These are phyloP conservation scores for Blastomyces gilchristii DNA, from an alignment of 2,329 filamentous ascomycete genomes.

Conservation along the genomic window DNA sequence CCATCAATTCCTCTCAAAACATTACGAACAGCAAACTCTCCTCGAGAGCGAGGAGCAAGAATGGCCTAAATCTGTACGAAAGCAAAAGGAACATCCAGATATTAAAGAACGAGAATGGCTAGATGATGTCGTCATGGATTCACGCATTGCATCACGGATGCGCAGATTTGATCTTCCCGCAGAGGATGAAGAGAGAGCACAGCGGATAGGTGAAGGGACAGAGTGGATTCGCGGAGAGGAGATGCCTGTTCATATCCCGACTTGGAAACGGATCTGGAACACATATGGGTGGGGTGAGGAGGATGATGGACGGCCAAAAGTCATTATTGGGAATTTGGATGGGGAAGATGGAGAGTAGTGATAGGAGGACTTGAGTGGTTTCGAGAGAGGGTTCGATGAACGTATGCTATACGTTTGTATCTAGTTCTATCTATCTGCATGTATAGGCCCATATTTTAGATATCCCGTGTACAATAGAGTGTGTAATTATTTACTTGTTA, in stretches of 20 bases:
- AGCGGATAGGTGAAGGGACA: conserved; percentile 52
- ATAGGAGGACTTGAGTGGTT: neutral
- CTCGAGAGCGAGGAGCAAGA: conserved; percentile 64
- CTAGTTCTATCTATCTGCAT: neutral
- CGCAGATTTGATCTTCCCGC: conserved; percentile 59
- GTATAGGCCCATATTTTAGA: neutral
- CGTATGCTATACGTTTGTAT: neutral
- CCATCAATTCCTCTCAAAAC: conserved; percentile 24
- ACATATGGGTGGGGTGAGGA: conserved; percentile 34
- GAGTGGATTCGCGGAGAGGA: conserved; percentile 60
- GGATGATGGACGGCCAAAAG: conserved; percentile 31
- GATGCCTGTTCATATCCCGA: conserved; percentile 25
- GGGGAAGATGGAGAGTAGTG: conserved; percentile 21
- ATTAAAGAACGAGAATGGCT: conserved; percentile 64
- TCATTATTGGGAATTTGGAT: conserved; percentile 33
- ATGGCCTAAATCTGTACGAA: conserved; percentile 73
- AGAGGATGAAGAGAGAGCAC: conserved; percentile 60
- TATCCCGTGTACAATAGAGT: conserved; percentile 4
- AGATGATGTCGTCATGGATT: conserved; percentile 63
- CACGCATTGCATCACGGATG: conserved; percentile 69
- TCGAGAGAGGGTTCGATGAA: neutral
- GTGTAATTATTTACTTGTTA: conserved; percentile 10
- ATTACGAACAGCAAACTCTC: conserved; percentile 53
- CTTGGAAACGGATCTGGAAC: conserved; percentile 33
- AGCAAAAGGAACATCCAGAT: conserved; percentile 39